Conservation (phyloP, 371 early-diverging fungal genomes). For the Basidiobolus meristosporus region DNA sequence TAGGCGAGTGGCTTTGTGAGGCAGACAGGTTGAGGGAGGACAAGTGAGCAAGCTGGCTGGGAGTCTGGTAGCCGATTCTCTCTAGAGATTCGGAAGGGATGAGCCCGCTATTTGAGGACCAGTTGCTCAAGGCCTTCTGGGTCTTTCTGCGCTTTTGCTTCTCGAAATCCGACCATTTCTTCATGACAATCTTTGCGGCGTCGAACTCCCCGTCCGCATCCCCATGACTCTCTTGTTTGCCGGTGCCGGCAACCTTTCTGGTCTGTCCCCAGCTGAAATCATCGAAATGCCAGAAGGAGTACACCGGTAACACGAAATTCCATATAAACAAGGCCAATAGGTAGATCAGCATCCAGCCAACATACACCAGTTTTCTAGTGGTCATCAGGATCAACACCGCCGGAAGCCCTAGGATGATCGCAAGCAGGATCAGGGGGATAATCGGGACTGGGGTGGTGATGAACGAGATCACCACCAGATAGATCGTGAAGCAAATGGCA, state of each 20-base stretch:
- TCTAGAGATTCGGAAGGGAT: too few species aligned
- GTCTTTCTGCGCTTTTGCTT: conserved; percentile 8
- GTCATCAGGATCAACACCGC: conserved; percentile 86
- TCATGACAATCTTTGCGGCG: conserved; percentile 35
- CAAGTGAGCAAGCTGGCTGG: too few species aligned
- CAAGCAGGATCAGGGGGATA: conserved; percentile 62
- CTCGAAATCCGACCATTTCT: conserved; percentile 47
- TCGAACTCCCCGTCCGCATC: conserved; percentile 40
- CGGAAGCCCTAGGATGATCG: conserved; percentile 78
- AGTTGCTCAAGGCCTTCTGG: not conserved
- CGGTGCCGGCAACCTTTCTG: conserved; percentile 59
- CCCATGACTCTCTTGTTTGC: conserved; percentile 31
- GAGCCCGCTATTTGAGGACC: too few species aligned
- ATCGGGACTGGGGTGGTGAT: conserved; percentile 33
- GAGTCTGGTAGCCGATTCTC: too few species aligned
- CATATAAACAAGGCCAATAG: conserved; percentile 87
- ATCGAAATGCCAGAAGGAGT: conserved; percentile 99
- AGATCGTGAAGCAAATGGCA: conserved; percentile 83
- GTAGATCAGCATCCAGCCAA: conserved; percentile 94
- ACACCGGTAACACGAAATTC: conserved; percentile 93
- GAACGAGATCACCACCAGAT: conserved; percentile 48
- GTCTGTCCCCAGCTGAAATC: conserved; percentile 99
- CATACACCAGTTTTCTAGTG: conserved; percentile 72
- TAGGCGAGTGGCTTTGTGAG: too few species aligned
- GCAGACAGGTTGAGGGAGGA: too few species aligned